Base-by-base conservation (phyloP, 169 alveolate genomes). In the Cryptosporidium tyzzeri region DNA sequence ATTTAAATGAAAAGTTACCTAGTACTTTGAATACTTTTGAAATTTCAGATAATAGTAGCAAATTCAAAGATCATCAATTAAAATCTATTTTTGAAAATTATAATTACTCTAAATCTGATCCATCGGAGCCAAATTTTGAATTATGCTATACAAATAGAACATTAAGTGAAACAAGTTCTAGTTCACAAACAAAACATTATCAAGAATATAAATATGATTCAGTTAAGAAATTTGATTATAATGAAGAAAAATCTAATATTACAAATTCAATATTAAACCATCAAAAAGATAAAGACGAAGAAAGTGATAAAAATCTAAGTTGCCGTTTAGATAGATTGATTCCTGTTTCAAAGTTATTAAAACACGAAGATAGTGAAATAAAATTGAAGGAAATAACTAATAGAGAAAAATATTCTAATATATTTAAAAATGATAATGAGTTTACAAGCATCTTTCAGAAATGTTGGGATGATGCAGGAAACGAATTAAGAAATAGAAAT, bases 391-490 rank as follows among this genome's bases (percentile, higher is more conserved):
- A 53, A n/a, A 16, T 45, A 3, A 55, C 8, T 26, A 73, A 73
- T 55, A 73, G 61, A 31, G 37, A 73, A 18, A 51, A 37, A 58
- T 51, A 73, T 33, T 23, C 51, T 9, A 35, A 41, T 10, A 51
- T 73, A 51, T 73, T 73, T 58, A 73, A 58, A 41, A 39, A 10
- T 14, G 85, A 53, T 21, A 71, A 73, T 6, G 86, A 73, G 14
- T 73, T 73, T 58, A 55, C n/a, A 6, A 16, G 21, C 18, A 61
- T 80, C 35, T 62, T 80, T 62, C n/a, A 80, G 12, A 59, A 80
- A n/a, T 67, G 33, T 5, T 62, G 75, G 89, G 21, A 41, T 5
- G 89, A 80, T 14, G 75, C 75, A 80, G 89, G 69, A 41, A 44
- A 62, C 23, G 75, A 80, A 44, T 21, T 62, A 21, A 4, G 61